Evolutionary conservation across 2,329 filamentous ascomycete species (phyloP), one percentile per base, ranked within the genome.

Genomic region (Penicillium sp.): DNA sequence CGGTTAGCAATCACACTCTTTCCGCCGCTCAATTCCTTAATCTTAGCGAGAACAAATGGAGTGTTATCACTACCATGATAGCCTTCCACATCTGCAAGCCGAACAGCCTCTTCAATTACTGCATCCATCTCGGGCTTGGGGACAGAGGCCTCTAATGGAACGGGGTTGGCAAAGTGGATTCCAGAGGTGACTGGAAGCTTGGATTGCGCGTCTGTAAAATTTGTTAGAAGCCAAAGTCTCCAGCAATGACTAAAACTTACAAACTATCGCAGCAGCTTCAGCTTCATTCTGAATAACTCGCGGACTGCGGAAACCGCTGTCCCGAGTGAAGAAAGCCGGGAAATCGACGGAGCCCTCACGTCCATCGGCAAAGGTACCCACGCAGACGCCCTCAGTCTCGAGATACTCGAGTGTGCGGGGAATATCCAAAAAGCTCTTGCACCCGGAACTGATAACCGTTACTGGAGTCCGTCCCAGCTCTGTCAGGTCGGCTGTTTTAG

Each of bases 381-480:
- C 92, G 37, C 88, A 83, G 23, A 92, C 92, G 83, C 81, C 81
- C 60, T 88, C 83, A 0, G 87, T 89, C 69, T 89, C 87, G 3
- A 89, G 79, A 66, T 87, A 88, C 78, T 99, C 95, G 5, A 99
- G 81, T 0, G 95, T 99, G 52, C 91, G 84, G 2, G 90, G 87
- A 58, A 97, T 92, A 71, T 99, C 95, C 37, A 99, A 81, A 74
- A 99, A 98, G 61, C 93, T 95, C 78, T 99, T 99, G 78, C 92
- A 96, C 14, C 95, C 95, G 63, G 90, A 92, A 74, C 89, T 90
- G 52, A 99, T 81, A 2, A 99, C 93, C 26, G 93, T 89, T 52
- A 99, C 88, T 11, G 91, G 86, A 8, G 93, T 97, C 57, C 92
- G 85, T 16, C 95, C 93, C 50, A 99, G 85, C 80, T 98, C 95